Evolutionary conservation across 257 asterid species (phyloP).

Genomic region (Primulina eburnea): DNA sequence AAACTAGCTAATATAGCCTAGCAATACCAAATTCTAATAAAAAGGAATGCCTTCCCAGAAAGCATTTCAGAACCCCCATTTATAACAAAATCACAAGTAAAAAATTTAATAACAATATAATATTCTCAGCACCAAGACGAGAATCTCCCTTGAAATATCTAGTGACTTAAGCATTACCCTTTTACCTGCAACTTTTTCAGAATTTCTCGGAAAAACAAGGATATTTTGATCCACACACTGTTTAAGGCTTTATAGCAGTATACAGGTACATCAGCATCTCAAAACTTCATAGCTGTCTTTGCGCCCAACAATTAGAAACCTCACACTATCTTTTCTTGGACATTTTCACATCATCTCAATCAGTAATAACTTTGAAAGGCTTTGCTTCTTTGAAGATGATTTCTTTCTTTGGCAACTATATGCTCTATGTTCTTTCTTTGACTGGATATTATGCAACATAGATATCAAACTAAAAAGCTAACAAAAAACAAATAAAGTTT

Average conservation of each 20-base stretch:
- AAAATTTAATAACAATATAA: constrained; percentile 9
- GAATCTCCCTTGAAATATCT: constrained; percentile 31
- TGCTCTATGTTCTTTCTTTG: constrained; percentile 78
- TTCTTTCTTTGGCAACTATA: constrained; percentile 86
- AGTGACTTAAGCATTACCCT: constrained; percentile 50
- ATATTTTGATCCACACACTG: constrained; percentile 62
- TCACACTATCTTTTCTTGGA: constrained; percentile 37
- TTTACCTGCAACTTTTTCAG: constrained; percentile 79
- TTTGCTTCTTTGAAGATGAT: constrained; percentile 79
- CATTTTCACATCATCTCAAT: constrained; percentile 65
- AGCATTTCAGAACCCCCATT: constrained; percentile 16
- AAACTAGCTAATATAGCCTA: neutral
- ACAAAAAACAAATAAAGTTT: constrained; percentile 29
- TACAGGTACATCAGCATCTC: constrained; percentile 68
- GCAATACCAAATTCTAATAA: constrained; percentile 18
- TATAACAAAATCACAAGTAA: constrained; percentile 5
- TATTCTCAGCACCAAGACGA: constrained; percentile 18
- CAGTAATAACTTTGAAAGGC: constrained; percentile 64
- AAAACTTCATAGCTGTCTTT: constrained; percentile 52
- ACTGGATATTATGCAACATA: constrained; percentile 81
- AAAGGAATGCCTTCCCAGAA: constrained; percentile 16
- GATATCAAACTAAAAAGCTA: constrained; percentile 48
- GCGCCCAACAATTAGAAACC: constrained; percentile 54
- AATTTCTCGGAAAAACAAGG: constrained; percentile 52
- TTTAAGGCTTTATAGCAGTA: constrained; percentile 65